Evolutionary conservation across 306 rosid genomes (phyloP), one percentile per base, ranked within the genome.

Genomic region (Quercus robur): DNA sequence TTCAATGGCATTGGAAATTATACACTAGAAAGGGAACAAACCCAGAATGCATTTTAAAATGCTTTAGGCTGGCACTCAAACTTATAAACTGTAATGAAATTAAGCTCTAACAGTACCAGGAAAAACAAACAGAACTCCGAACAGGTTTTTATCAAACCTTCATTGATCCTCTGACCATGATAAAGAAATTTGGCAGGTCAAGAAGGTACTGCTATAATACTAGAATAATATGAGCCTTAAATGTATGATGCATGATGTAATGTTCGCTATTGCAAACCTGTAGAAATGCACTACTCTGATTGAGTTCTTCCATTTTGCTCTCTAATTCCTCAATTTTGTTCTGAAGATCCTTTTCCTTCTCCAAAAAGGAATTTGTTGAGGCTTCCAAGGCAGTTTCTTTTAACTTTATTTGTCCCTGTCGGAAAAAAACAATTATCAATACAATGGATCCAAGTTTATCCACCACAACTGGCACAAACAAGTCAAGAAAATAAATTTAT

Each of bases 341-440:
- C 75, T 87, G 97, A 70, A 96, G 88, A 84, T 91, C 94, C 77
- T 82, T 89, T 81, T 92, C 97, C 88, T 90, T 91, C 81, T 88
- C 86, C 84, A 77, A 63, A 81, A 84, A 91, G 33, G 89, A 81
- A 87, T 80, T 68, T 70, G 85, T 78, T 68, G 94, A 91, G 72
- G 81, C 77, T 86, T 89, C 93, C 84, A 91, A 80, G 30, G 91
- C 88, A 63, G 77, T 83, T 90, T 96, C 98, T 81, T 89, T 93
- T 56, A 81, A 76, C 76, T 86, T 80, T 79, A 90, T 84, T 75
- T 84, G 83, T 68, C 86, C 97, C 99, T 96, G 88, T 49, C 80
- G 74, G 17, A 77, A 41, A 62, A 15, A 80, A 62, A 18, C 71
- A 19, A 19, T 69, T 56, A 73, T 49, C 41, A 78, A 73, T 63